These are phyloP conservation scores for Bonia amplexicaulis DNA, from an alignment of 176 grass and related monocot species.

Conservation along the genomic window DNA sequence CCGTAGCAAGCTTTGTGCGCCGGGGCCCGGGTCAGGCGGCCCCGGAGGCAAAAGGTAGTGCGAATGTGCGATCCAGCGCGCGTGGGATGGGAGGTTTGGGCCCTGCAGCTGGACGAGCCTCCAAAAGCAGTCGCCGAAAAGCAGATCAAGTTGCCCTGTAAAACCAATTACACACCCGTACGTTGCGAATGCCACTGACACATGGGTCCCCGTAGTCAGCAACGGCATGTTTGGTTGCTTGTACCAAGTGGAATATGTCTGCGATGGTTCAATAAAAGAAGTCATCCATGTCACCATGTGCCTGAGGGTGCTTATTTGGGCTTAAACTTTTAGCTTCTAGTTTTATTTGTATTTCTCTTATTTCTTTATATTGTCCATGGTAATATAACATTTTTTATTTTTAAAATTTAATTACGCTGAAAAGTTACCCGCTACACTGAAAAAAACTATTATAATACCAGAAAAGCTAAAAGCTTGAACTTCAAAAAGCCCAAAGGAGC, in stretches of 20 bases:
- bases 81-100: not conserved
- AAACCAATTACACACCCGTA: not conserved
- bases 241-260: no score
- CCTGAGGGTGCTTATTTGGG: no score
- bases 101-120: not conserved
- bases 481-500: no score
- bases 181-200: not conserved
- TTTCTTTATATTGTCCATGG: accelerated
- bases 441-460: no score
- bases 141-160: not conserved
- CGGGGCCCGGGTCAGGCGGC: not conserved
- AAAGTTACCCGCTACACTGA: no score
- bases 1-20: not conserved
- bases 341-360: no score
- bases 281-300: no score
- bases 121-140: not conserved
- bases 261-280: no score
- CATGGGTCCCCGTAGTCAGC: not conserved
- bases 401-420: no score
- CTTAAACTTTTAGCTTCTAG: no score
- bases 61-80: not conserved
- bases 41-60: not conserved
- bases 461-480: no score
- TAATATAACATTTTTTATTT: no score
- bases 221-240: not conserved